Conservation (phyloP, 352 stramenopile species). For the Globisporangium iwayamae region DNA sequence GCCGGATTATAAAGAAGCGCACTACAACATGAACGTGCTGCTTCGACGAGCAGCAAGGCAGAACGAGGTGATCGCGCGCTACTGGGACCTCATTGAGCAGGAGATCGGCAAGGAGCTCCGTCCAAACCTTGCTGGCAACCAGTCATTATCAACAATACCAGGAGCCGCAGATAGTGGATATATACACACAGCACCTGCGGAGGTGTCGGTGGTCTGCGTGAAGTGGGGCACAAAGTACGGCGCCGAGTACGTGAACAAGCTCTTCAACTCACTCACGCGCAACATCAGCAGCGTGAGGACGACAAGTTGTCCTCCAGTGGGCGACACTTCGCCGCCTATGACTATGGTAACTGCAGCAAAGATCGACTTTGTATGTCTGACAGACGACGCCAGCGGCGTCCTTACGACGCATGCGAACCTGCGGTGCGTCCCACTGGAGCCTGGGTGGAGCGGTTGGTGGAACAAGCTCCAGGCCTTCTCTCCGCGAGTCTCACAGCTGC, state of each 20-base stretch:
- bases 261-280: slow-evolving; percentile 39
- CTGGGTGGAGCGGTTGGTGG: slow-evolving; percentile 68
- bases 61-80: slow-evolving; percentile 37
- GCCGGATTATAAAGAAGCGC: slow-evolving; percentile 30
- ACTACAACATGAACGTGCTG: slow-evolving; percentile 66
- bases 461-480: slow-evolving; percentile 77
- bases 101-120: slow-evolving; percentile 57
- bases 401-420: slow-evolving; percentile 19
- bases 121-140: slow-evolving; percentile 11
- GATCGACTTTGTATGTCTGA: slow-evolving; percentile 65
- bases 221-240: slow-evolving; percentile 86
- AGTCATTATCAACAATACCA: slow-evolving; percentile 59
- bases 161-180: slow-evolving; percentile 92
- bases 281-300: slow-evolving; percentile 15
- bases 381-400: slow-evolving; percentile 51
- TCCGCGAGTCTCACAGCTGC: slow-evolving; percentile 11
- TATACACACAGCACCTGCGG: slow-evolving; percentile 60
- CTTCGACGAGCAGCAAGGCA: slow-evolving; percentile 46
- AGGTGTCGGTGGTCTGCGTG: slow-evolving; percentile 65
- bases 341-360: background rate
- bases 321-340: background rate
- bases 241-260: slow-evolving; percentile 79
- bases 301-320: background rate
- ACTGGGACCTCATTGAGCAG: slow-evolving; percentile 70
- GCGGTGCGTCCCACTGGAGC: slow-evolving; percentile 23